Percentiles rank a stretch among this genome's conserved stretches.
Evolutionary conservation across 106 monocot species (phyloP).

Genomic region (Triglochin maritima): DNA sequence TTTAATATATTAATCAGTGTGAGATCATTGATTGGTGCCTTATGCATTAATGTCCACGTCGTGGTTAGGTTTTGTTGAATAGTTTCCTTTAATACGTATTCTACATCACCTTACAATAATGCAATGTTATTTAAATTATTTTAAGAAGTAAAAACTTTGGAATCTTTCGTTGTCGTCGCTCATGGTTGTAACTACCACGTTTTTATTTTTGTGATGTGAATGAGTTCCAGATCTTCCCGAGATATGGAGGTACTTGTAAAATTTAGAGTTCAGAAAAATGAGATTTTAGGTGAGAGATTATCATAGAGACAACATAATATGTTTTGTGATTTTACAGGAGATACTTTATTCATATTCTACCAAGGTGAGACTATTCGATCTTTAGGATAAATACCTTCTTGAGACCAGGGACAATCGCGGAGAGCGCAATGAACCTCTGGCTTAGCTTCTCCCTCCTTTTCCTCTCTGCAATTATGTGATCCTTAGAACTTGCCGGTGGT

Average conservation of each 20-base stretch:
- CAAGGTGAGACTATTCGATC: too few relatives aligned
- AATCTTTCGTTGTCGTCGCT: too few relatives aligned
- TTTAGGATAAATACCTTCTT: constrained; percentile 73
- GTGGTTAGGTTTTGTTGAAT: neutral
- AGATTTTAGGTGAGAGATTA: neutral
- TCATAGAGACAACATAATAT: neutral
- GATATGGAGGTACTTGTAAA: too few relatives aligned
- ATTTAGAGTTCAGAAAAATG: too few relatives aligned
- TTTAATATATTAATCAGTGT: neutral
- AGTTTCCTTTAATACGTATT: neutral
- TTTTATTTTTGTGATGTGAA: too few relatives aligned
- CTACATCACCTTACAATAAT: too few relatives aligned
- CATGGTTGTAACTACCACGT: too few relatives aligned
- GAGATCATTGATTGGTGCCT: neutral
- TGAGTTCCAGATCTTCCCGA: too few relatives aligned
- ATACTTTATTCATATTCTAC: too few relatives aligned
- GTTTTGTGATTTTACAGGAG: too few relatives aligned
- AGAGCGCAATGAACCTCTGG: constrained; percentile 62
- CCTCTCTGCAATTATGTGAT: constrained; percentile 70
- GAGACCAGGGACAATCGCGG: constrained; percentile 14
- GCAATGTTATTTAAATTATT: too few relatives aligned
- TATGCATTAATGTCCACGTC: neutral
- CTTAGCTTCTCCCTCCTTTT: constrained; percentile 70
- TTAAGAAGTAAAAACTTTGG: too few relatives aligned
- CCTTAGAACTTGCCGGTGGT: constrained; percentile 27